Base-by-base conservation (phyloP, 345 rosid genomes). In the Heritiera littoralis region DNA sequence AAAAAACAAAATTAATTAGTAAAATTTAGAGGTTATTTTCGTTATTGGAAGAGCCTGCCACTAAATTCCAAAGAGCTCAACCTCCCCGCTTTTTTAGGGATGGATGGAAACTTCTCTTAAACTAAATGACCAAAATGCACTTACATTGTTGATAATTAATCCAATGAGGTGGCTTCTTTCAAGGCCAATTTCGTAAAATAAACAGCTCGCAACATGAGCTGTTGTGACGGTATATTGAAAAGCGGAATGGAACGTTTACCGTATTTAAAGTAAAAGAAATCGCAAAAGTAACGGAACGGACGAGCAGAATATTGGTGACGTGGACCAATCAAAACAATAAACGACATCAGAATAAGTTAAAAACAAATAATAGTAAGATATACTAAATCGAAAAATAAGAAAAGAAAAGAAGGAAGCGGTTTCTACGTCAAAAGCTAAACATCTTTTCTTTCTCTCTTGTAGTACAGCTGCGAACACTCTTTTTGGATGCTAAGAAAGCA, bases 391-490 rank as follows among this genome's bases (percentile, higher is more conserved):
- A 61, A 66, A 81, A 55, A 15, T 0, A 71, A 71, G 30, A 41
- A 72, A 18, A 23, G 1, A 14, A 64, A 18, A 52, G 6, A 41
- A 58, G 3, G 38, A 15, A 77, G 85, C 89, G 77, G 89, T 85
- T 87, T 82, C 83, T 70, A 78, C 64, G 79, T 80, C 70, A 79
- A 84, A 84, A 86, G 85, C 77, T 63, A 56, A 28, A 75, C 78
- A 77, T 55, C 84, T 81, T 84, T 83, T 83, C 61, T 45, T 79
- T 83, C 70, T 77, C 60, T 46, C 20, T 6, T 76, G 41, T 72
- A 69, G 75, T 64, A 71, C 81, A 78, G 76, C 81, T 78, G 67
- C 45, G 7, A 5, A 43, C 66, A 55, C 72, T 28, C 72, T 46
- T 78, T 70, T 73, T 64, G 76, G 80, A 77, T 61, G 77, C 78